A percentile compares a stretch with the other conserved stretches of the same genome.
These are phyloP conservation scores for Davidsoniella neocaledoniae DNA, from an alignment of 2,329 filamentous ascomycete species.

Conservation along the genomic window DNA sequence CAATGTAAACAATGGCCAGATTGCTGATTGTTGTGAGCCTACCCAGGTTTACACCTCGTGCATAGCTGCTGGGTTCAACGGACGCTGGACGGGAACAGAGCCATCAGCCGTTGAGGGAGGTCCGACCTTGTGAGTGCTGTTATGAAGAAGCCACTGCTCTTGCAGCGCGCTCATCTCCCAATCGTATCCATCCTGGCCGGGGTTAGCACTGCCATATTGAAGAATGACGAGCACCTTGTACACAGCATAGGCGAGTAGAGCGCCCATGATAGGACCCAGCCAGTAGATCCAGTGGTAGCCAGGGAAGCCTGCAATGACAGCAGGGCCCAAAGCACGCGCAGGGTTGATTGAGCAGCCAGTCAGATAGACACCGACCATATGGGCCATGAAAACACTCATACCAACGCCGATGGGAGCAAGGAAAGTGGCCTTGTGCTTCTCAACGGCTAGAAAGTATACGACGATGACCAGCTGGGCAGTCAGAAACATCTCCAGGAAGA, in stretches of 20 bases:
- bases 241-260: conserved; percentile 29
- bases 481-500: conserved; percentile 52
- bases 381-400: conserved; percentile 46
- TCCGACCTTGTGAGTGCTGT: conserved; percentile 7
- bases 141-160: conserved; percentile 8
- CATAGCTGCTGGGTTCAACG: conserved; percentile 3
- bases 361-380: conserved; percentile 29
- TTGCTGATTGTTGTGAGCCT: no score
- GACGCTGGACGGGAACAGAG: conserved; percentile 1
- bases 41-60: conserved; percentile 7
- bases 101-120: conserved; percentile 11
- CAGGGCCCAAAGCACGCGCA: conserved; percentile 33
- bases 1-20: no score
- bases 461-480: conserved; percentile 47
- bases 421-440: conserved; percentile 58
- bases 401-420: conserved; percentile 59
- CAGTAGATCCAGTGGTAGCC: conserved; percentile 38
- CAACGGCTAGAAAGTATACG: conserved; percentile 52
- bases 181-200: conserved; percentile 28
- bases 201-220: conserved; percentile 34
- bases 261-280: conserved; percentile 34
- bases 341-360: conserved; percentile 34
- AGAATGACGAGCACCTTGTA: conserved; percentile 34
- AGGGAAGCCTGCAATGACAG: conserved; percentile 26
- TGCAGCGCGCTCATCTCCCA: conserved; percentile 15